Evolutionary conservation across 495 filamentous ascomycete genomes (phyloP).

Genomic region (Penicillium simplicissimum): DNA sequence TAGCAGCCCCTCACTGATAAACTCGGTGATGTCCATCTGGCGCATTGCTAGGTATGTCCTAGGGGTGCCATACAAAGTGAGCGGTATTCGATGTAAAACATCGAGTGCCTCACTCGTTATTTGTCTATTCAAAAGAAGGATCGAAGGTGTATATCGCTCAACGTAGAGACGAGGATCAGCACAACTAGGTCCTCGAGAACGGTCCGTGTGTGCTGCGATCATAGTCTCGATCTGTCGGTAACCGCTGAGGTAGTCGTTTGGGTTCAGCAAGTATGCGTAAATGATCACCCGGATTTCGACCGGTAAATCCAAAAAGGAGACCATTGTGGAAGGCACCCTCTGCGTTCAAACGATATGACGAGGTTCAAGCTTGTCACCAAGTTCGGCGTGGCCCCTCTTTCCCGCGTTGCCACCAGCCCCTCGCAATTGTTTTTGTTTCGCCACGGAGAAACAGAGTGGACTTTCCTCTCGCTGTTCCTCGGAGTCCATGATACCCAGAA

Average conservation of each 20-base stretch:
- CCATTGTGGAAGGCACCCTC: not conserved
- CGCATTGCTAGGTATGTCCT: slow-evolving; percentile 21
- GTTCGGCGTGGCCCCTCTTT: slow-evolving; percentile 2
- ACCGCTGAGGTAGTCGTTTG: slow-evolving; percentile 21
- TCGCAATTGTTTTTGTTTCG: not conserved
- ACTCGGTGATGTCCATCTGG: slow-evolving; percentile 27
- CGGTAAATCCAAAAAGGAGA: slow-evolving; percentile 18
- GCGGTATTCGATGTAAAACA: slow-evolving; percentile 20
- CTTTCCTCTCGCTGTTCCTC: not conserved
- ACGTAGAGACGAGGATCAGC: slow-evolving; percentile 15
- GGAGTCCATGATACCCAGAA: not conserved
- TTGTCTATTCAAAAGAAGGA: slow-evolving; percentile 23
- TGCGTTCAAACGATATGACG: not conserved
- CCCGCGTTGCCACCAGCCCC: slow-evolving; percentile 10
- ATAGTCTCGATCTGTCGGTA: slow-evolving; percentile 13
- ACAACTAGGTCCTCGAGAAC: slow-evolving; percentile 15
- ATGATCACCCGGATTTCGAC: slow-evolving; percentile 20
- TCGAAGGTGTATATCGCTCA: slow-evolving; percentile 17
- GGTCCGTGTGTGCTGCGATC: slow-evolving; percentile 10
- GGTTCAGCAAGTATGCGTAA: slow-evolving; percentile 16
- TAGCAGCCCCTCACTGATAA: slow-evolving; percentile 22
- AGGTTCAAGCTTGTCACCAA: not conserved
- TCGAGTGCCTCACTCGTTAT: slow-evolving; percentile 23
- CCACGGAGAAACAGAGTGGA: slow-evolving; percentile 1
- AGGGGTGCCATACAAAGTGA: slow-evolving; percentile 18